These are phyloP conservation scores for Pseudogymnoascus sp. DNA, from an alignment of 2,329 filamentous ascomycete genomes.

Conservation along the genomic window DNA sequence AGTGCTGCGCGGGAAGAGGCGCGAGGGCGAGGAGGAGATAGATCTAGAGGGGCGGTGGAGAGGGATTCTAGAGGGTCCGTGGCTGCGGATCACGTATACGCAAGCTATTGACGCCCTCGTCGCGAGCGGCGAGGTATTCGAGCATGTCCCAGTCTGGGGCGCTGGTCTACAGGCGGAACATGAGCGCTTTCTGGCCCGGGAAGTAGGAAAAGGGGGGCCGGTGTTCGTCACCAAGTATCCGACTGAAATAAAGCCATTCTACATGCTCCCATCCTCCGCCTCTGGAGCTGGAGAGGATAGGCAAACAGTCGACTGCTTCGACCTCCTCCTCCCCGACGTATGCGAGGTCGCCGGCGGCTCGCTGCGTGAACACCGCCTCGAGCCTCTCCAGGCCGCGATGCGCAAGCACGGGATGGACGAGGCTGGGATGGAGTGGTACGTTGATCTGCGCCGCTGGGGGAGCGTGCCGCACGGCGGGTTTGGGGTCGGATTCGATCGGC, in stretches of 20 bases:
- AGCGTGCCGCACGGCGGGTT: constrained; percentile 67
- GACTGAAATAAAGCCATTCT: constrained; percentile 84
- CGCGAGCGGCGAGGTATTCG: constrained; percentile 53
- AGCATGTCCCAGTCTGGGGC: constrained; percentile 62
- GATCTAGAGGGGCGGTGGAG: constrained; percentile 65
- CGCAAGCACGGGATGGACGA: constrained; percentile 44
- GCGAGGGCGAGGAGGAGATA: constrained; percentile 24
- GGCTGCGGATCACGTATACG: constrained; percentile 79
- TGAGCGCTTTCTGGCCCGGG: constrained; percentile 75
- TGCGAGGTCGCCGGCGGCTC: constrained; percentile 66
- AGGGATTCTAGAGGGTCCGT: constrained; percentile 51
- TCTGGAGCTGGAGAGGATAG: constrained; percentile 2
- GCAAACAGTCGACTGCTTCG: constrained; percentile 65
- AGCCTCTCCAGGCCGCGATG: constrained; percentile 54
- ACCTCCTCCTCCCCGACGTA: constrained; percentile 61
- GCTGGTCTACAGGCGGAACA: constrained; percentile 81
- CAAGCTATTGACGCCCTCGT: constrained; percentile 66
- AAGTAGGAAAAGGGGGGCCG: constrained; percentile 51
- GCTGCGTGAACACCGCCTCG: constrained; percentile 59
- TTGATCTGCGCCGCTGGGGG: constrained; percentile 62
- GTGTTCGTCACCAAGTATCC: constrained; percentile 94
- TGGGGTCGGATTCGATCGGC: constrained; percentile 63
- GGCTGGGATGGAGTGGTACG: constrained; percentile 59
- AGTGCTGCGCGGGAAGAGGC: constrained; percentile 40
- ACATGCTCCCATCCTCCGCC: constrained; percentile 56